A percentile compares a stretch with the other conserved stretches of the same genome.
phyloP scores from a whole-genome alignment of 108 stramenopile species.

The Cylindrotheca fusiformis region DNA sequence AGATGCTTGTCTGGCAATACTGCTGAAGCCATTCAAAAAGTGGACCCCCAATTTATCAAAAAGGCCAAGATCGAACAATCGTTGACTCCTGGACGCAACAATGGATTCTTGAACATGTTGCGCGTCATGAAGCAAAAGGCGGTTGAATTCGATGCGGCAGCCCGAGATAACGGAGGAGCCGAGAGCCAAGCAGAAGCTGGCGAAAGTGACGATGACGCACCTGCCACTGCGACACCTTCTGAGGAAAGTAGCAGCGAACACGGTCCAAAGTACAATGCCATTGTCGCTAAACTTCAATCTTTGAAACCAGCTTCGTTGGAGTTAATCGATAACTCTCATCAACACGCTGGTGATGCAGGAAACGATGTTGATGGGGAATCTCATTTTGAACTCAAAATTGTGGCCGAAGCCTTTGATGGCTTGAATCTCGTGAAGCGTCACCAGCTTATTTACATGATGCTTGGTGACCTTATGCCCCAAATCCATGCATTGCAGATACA shows the following conservation, averaged over 20 bases:
- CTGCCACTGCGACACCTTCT: not conserved
- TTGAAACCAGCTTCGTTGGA: conserved; percentile 68
- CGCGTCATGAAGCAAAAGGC: conserved; percentile 87
- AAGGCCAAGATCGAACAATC: conserved; percentile 83
- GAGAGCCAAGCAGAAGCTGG: conserved; percentile 8
- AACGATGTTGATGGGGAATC: conserved; percentile 76
- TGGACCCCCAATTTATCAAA: conserved; percentile 89
- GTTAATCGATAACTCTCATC: conserved; percentile 71
- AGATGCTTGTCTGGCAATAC: conserved; percentile 74
- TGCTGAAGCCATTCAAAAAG: conserved; percentile 63
- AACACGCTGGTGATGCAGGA: conserved; percentile 82
- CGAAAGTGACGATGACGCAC: conserved; percentile 1
- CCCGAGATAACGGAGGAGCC: conserved; percentile 7
- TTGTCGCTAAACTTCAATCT: conserved; percentile 60
- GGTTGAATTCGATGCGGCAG: conserved; percentile 28
- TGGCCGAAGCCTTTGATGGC: conserved; percentile 90
- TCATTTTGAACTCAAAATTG: conserved; percentile 83
- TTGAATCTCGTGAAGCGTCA: conserved; percentile 89
- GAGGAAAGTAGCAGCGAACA: conserved; percentile 3
- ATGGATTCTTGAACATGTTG: conserved; percentile 98
- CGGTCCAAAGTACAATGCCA: conserved; percentile 79
- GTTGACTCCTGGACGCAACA: conserved; percentile 94
- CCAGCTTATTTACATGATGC: conserved; percentile 87
- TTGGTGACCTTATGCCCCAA: conserved; percentile 89
- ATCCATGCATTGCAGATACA: conserved; percentile 90